Evolutionary conservation across 2,329 filamentous ascomycete genomes (phyloP), one percentile per base, ranked within the genome.

Genomic region (Calonectria leucothoes): DNA sequence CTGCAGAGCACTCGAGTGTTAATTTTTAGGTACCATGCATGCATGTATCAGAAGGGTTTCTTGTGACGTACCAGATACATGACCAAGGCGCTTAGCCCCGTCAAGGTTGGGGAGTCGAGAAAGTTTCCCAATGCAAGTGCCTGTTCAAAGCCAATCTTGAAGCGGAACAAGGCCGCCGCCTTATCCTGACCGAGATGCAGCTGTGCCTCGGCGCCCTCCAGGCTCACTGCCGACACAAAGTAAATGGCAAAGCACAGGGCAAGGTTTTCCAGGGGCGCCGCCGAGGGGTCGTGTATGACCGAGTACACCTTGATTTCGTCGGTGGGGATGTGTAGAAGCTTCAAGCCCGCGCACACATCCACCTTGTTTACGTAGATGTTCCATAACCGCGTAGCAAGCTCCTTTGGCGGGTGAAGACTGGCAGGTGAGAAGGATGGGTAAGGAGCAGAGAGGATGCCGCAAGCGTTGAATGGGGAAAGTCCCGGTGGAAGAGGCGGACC

Each of bases 231-330:
- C 0, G 90, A 80, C 6, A 86, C 83, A 75, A 84, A 88, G 74
- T 91, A 92, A 20, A 92, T 87, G 71, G 86, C 82, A 67, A 86
- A 88, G 71, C 86, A 85, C 6, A 88, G 78, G 0, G 86, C 86
- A 7, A 84, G 12, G 2, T 73, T 73, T 3, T 84, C 83, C 0
- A 74, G 66, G 0, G 79, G 70, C 0, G 83, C 82, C 1, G 68
- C 70, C 0, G 35, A 63, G 1, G 83, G 83, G 35, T 84, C 75
- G 23, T 80, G 75, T 12, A 82, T 78, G 2, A 79, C 82, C 0
- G 82, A 83, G 67, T 82, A 85, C 6, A 85, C 49, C 6, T 74
- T 66, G 14, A 83, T 69, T 71, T 87, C 81, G 17, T 83, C 75
- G 20, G 81, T 80, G 5, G 82, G 78, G 2, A 83, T 29, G 66